Conservation (phyloP, 495 filamentous ascomycete species). For the Talaromyces liani region DNA sequence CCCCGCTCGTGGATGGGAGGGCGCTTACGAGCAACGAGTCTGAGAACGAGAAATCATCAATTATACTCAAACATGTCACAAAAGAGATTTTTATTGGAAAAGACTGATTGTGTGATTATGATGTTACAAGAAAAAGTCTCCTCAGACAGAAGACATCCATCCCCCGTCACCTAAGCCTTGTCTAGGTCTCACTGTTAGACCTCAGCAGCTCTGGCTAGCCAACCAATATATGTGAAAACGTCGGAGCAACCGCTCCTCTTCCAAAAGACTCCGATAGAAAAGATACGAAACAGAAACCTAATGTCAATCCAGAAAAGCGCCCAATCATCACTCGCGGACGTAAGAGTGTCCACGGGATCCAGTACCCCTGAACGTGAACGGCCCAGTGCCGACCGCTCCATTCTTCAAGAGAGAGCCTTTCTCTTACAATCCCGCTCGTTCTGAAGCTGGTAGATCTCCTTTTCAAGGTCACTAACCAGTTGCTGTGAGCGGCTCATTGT, state of each 20-base stretch:
- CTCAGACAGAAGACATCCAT: neutral
- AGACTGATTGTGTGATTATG: constrained; percentile 6
- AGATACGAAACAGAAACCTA: neutral
- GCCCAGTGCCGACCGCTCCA: neutral
- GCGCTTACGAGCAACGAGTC: constrained; percentile 9
- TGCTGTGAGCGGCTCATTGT: constrained; percentile 72
- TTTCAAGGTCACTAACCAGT: constrained; percentile 52
- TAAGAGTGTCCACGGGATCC: neutral
- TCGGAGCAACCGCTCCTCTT: neutral
- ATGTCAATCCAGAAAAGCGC: neutral
- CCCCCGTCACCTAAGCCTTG: neutral
- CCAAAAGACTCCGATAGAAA: neutral
- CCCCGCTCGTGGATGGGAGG: constrained; percentile 5
- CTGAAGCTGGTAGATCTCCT: constrained; percentile 52
- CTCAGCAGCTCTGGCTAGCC: neutral
- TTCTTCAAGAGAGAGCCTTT: constrained; percentile 24
- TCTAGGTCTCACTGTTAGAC: neutral
- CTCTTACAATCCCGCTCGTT: constrained; percentile 31
- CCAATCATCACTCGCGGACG: neutral
- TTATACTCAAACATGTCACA: constrained; percentile 7
- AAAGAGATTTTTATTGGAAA: constrained; percentile 5
- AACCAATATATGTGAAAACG: neutral
- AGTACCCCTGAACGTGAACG: neutral
- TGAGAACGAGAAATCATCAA: neutral
- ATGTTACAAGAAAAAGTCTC: constrained; percentile 7